These are phyloP conservation scores for Calonectria pseudoreteaudii DNA, from an alignment of 2,329 filamentous ascomycete species.

Conservation along the genomic window DNA sequence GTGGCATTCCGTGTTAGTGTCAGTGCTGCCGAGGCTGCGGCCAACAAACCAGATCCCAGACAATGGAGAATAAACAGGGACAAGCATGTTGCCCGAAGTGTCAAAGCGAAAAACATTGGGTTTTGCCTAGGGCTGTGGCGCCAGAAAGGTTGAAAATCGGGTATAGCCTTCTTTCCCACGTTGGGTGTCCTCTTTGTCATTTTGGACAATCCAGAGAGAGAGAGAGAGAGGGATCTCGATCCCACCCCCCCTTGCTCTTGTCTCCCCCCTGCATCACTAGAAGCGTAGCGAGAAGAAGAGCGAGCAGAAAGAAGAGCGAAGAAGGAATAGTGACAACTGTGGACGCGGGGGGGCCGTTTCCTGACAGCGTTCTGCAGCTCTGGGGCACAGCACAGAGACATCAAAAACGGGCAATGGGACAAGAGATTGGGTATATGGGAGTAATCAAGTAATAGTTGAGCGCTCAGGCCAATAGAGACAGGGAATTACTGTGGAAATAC, in stretches of 20 bases:
- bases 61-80: slow-evolving; percentile 2
- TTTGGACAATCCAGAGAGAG: background rate
- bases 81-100: slow-evolving; percentile 1
- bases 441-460: background rate
- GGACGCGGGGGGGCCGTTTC: background rate
- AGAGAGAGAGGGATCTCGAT: slow-evolving; percentile 3
- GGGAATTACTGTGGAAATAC: slow-evolving; percentile 5
- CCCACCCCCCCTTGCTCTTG: background rate
- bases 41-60: background rate
- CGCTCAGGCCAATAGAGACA: slow-evolving; percentile 2
- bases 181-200: background rate
- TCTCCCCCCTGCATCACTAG: background rate
- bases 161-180: background rate
- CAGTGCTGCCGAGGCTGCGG: background rate
- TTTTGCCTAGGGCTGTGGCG: slow-evolving; percentile 1
- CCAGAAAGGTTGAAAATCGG: slow-evolving; percentile 1
- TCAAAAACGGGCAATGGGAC: background rate
- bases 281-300: background rate
- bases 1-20: background rate
- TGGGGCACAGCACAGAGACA: slow-evolving; percentile 13
- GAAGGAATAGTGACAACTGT: background rate
- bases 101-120: slow-evolving; percentile 4
- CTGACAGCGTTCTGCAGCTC: background rate
- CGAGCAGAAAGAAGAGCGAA: background rate
- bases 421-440: background rate